Conservation (phyloP, 805 yeast genomes). For the Cyberlindnera misumaiensis region DNA sequence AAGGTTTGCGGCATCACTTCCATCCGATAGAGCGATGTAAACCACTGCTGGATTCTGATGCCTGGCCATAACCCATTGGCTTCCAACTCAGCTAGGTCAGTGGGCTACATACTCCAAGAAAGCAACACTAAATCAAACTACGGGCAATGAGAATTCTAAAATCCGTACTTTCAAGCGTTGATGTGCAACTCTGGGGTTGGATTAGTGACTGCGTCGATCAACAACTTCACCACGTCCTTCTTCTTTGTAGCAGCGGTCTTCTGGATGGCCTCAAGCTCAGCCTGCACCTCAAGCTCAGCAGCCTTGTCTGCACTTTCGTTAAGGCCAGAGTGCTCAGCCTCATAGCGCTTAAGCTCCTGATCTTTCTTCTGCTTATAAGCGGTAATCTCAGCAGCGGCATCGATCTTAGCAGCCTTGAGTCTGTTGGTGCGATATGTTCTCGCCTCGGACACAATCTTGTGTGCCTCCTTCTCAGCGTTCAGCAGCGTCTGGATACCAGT, state of each 20-base stretch:
- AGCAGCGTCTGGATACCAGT: slow-evolving; percentile 23
- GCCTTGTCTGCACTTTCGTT: slow-evolving; percentile 72
- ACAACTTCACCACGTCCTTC: slow-evolving; percentile 59
- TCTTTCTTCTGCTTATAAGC: slow-evolving; percentile 83
- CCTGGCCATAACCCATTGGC: no score
- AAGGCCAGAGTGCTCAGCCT: slow-evolving; percentile 64
- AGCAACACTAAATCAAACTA: no score
- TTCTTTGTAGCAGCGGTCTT: slow-evolving; percentile 58
- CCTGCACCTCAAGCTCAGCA: slow-evolving; percentile 68
- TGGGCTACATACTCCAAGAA: no score
- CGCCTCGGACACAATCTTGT: slow-evolving; percentile 87
- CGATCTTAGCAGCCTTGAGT: slow-evolving; percentile 89
- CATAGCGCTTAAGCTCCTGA: slow-evolving; percentile 66
- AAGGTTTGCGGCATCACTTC: no score
- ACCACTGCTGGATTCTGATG: no score
- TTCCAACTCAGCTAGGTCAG: no score
- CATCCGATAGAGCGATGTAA: no score
- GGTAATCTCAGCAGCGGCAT: slow-evolving; percentile 85
- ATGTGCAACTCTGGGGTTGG: slow-evolving; percentile 82
- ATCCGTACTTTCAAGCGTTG: slow-evolving; percentile 43
- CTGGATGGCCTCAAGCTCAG: slow-evolving; percentile 64
- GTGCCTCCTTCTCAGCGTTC: slow-evolving; percentile 95
- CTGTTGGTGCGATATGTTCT: slow-evolving; percentile 84
- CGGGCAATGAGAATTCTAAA: no score
- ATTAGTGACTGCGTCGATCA: slow-evolving; percentile 70